A percentile compares a stretch with the other conserved stretches of the same genome.
Evolutionary conservation across 257 asterid genomes (phyloP).

Genomic region (Rubia yunnanensis): DNA sequence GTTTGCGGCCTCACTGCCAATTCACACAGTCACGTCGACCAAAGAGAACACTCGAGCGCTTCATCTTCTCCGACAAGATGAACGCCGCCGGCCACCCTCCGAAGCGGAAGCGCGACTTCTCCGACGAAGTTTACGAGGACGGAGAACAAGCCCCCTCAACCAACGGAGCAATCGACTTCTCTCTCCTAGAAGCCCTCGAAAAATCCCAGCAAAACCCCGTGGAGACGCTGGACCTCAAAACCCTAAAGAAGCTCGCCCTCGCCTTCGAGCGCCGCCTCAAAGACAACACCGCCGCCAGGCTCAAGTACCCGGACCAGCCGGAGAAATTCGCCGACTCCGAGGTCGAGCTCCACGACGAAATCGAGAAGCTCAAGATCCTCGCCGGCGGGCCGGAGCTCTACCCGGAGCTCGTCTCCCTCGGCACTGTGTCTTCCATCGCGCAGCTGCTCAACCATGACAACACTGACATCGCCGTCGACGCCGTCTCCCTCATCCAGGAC

Average conservation of each 20-base stretch:
- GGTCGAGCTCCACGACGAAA: slow-evolving; percentile 88
- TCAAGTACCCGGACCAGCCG: slow-evolving; percentile 92
- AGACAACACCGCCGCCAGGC: slow-evolving; percentile 86
- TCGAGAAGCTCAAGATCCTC: slow-evolving; percentile 77
- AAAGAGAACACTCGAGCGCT: not conserved
- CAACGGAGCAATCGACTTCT: slow-evolving; percentile 43
- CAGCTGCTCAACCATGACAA: slow-evolving; percentile 79
- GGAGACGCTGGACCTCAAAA: slow-evolving; percentile 82
- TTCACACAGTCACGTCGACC: not conserved
- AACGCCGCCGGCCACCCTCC: slow-evolving; percentile 15
- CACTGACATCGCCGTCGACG: slow-evolving; percentile 75
- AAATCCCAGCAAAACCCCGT: slow-evolving; percentile 56
- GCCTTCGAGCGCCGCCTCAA: slow-evolving; percentile 91
- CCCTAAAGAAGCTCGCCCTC: slow-evolving; percentile 70
- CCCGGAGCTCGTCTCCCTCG: slow-evolving; percentile 77
- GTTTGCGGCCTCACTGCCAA: not conserved
- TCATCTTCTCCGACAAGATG: slow-evolving; percentile 7
- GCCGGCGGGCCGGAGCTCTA: slow-evolving; percentile 94
- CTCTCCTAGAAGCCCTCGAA: slow-evolving; percentile 91
- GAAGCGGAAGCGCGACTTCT: slow-evolving; percentile 54
- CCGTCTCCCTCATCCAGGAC: slow-evolving; percentile 74
- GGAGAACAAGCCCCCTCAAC: slow-evolving; percentile 24
- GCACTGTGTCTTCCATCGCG: slow-evolving; percentile 65
- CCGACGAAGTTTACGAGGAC: slow-evolving; percentile 3
- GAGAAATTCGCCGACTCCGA: slow-evolving; percentile 95